Percentiles rank a stretch among this genome's conserved stretches.
Conservation (phyloP, 257 asterid species). For the Mentha longifolia region DNA sequence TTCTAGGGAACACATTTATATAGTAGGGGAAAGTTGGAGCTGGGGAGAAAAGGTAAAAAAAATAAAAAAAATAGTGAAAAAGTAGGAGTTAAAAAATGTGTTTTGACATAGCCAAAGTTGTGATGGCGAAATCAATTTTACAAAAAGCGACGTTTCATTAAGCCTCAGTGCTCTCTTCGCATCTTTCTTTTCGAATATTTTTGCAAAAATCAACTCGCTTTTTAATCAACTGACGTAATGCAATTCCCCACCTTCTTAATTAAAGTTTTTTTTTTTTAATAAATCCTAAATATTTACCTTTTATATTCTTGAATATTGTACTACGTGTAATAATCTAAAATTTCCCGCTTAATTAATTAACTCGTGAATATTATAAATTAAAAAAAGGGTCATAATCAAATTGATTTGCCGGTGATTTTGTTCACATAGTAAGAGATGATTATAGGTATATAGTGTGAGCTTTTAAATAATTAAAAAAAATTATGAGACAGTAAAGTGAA, state of each 20-base stretch:
- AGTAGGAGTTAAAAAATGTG: background rate
- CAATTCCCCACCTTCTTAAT: slow-evolving; percentile 14
- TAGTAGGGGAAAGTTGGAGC: background rate
- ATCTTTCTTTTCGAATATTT: slow-evolving; percentile 54
- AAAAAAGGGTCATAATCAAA: slow-evolving; percentile 8
- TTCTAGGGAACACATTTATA: no score
- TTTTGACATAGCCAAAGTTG: slow-evolving; percentile 21
- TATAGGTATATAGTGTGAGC: no score
- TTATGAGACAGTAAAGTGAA: slow-evolving; percentile 22
- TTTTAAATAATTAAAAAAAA: no score
- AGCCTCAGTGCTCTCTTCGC: slow-evolving; percentile 24
- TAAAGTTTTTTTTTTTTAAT: no score
- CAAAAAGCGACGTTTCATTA: slow-evolving; percentile 38
- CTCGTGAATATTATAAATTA: no score
- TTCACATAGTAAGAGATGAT: slow-evolving; percentile 9
- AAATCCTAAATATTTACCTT: background rate
- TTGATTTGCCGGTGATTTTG: slow-evolving; percentile 25
- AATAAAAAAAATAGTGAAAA: background rate
- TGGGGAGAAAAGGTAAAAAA: background rate
- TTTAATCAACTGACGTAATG: slow-evolving; percentile 37
- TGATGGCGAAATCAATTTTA: slow-evolving; percentile 26
- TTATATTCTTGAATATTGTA: background rate
- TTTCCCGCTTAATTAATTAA: no score
- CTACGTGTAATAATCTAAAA: no score
- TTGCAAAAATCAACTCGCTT: slow-evolving; percentile 45